These are phyloP conservation scores for Teratosphaeria epicoccoides DNA, from an alignment of 2,329 filamentous ascomycete genomes.

Conservation along the genomic window DNA sequence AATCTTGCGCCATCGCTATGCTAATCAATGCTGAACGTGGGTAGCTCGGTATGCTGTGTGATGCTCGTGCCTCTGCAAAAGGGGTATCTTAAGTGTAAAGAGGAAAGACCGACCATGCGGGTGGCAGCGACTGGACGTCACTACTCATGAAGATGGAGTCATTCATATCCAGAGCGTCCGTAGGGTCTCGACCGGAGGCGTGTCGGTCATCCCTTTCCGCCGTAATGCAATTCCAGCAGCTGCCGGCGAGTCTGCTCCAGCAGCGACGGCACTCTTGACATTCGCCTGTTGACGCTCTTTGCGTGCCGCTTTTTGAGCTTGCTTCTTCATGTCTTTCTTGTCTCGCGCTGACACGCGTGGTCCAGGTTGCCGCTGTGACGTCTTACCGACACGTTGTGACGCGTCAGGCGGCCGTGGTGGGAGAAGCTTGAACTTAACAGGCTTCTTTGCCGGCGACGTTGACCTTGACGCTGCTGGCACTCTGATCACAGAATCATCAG, in stretches of 20 bases:
- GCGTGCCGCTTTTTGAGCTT: conserved; percentile 31
- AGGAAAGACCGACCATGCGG: not conserved
- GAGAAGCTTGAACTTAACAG: conserved; percentile 26
- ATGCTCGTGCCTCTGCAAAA: conserved; percentile 3
- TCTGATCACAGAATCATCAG: conserved; percentile 6
- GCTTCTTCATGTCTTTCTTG: conserved; percentile 31
- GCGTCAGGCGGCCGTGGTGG: conserved; percentile 22
- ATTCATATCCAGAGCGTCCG: conserved; percentile 29
- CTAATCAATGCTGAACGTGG: conserved; percentile 4
- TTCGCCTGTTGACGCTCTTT: conserved; percentile 28
- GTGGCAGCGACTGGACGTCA: not conserved
- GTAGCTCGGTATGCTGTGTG: conserved; percentile 10
- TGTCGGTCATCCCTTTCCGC: conserved; percentile 24
- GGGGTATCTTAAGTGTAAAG: conserved; percentile 9
- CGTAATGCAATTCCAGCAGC: conserved; percentile 21
- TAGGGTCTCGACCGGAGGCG: conserved; percentile 27
- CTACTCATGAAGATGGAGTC: not conserved
- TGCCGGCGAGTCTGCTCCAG: conserved; percentile 11
- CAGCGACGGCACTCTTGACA: conserved; percentile 6
- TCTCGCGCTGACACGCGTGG: conserved; percentile 28
- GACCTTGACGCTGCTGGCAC: conserved; percentile 4
- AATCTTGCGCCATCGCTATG: conserved; percentile 12
- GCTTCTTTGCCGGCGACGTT: conserved; percentile 7
- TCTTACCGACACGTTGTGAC: conserved; percentile 15
- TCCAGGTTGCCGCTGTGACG: conserved; percentile 25